These are phyloP conservation scores for Cyclaneusma minus DNA, from an alignment of 2,329 filamentous ascomycete species.

Conservation along the genomic window DNA sequence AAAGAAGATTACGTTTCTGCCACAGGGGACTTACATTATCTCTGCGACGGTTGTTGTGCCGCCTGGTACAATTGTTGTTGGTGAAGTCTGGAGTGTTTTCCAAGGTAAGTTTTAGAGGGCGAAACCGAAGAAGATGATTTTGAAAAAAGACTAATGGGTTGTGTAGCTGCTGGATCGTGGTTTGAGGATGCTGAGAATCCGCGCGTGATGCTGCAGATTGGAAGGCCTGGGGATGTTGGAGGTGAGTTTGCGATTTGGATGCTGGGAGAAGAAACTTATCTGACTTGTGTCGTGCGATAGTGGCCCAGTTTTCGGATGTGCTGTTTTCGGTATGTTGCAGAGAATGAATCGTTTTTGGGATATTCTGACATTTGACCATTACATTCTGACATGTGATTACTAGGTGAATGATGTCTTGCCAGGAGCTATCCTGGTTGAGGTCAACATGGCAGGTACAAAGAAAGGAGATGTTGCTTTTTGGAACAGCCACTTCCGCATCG, in stretches of 20 bases:
- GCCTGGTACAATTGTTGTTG: slow-evolving; percentile 31
- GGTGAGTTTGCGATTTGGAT: no score
- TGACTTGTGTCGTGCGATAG: no score
- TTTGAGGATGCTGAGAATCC: slow-evolving; percentile 31
- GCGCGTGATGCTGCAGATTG: slow-evolving; percentile 39
- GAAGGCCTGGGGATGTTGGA: slow-evolving; percentile 31
- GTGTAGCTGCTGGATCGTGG: slow-evolving; percentile 28
- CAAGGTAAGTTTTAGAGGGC: no score
- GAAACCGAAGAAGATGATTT: no score
- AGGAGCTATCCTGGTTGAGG: slow-evolving; percentile 27
- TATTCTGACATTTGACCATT: no score
- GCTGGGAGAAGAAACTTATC: no score
- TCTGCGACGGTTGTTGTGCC: slow-evolving; percentile 29
- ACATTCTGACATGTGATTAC: no score
- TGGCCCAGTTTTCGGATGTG: slow-evolving; percentile 35
- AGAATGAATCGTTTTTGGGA: no score
- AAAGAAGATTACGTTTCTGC: slow-evolving; percentile 24
- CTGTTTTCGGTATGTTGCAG: slow-evolving; percentile 36
- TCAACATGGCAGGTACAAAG: slow-evolving; percentile 30
- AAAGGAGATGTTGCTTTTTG: slow-evolving; percentile 35
- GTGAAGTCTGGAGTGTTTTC: slow-evolving; percentile 35
- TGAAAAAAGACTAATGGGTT: no score
- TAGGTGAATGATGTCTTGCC: slow-evolving; percentile 26
- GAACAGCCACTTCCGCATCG: slow-evolving; percentile 29
- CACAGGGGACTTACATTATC: slow-evolving; percentile 26